A percentile compares a stretch with the other conserved stretches of the same genome.
Evolutionary conservation across 345 rosid species (phyloP).

Genomic region (Eucalyptus sideroxylon): DNA sequence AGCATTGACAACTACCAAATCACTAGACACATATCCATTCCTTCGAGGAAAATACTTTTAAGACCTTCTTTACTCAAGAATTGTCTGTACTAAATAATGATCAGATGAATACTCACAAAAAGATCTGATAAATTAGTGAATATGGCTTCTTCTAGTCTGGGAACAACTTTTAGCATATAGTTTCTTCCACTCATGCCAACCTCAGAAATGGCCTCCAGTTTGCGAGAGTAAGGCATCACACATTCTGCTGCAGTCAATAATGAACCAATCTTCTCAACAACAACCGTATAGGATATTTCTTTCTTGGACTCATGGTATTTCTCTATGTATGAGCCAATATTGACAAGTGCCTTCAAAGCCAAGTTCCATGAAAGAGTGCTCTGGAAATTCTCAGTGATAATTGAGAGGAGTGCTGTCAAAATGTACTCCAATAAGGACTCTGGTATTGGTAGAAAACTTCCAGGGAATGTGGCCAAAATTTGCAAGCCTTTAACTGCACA

Average conservation of each 20-base stretch:
- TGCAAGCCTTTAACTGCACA: conserved; percentile 78
- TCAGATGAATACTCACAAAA: conserved; percentile 32
- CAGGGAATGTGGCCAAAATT: conserved; percentile 53
- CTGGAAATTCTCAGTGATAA: conserved; percentile 26
- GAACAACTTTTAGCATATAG: conserved; percentile 50
- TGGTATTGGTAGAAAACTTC: conserved; percentile 30
- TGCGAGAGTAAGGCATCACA: conserved; percentile 37
- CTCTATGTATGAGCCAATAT: conserved; percentile 56
- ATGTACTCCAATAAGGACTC: conserved; percentile 52
- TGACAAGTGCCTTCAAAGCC: conserved; percentile 57
- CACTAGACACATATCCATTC: background rate
- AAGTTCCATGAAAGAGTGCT: conserved; percentile 46
- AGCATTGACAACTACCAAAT: background rate
- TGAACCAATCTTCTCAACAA: conserved; percentile 46
- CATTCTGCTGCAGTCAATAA: conserved; percentile 26
- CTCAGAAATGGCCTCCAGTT: conserved; percentile 50
- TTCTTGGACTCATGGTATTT: conserved; percentile 40
- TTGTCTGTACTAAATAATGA: background rate
- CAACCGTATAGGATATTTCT: conserved; percentile 37
- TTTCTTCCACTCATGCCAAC: conserved; percentile 43
- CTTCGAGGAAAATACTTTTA: background rate
- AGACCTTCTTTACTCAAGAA: background rate
- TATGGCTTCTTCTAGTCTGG: conserved; percentile 50
- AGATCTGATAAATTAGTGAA: conserved; percentile 40
- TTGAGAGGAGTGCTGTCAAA: conserved; percentile 39